These are phyloP conservation scores for Beauveria australis DNA, from an alignment of 2,329 filamentous ascomycete genomes.

Conservation along the genomic window DNA sequence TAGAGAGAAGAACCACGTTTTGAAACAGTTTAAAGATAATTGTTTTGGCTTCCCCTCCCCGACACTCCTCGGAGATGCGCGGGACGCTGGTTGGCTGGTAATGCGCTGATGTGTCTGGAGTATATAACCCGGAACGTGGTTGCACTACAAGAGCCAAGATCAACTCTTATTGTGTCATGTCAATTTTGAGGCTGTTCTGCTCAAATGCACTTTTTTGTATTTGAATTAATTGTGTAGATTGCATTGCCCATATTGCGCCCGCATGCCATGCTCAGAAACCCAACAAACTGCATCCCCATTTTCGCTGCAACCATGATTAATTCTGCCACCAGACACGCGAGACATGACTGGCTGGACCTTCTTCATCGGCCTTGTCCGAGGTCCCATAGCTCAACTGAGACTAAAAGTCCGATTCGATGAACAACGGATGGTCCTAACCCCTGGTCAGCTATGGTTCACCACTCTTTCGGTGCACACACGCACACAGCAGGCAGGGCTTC, in stretches of 20 bases:
- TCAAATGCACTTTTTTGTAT: background rate
- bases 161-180: too few species aligned
- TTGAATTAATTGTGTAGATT: background rate
- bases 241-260: background rate
- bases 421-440: background rate
- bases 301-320: background rate
- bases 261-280: background rate
- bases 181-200: background rate
- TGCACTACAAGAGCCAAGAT: too few species aligned
- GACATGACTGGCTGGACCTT: background rate
- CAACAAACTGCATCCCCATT: background rate
- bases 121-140: too few species aligned
- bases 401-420: background rate
- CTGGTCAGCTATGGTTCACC: background rate
- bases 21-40: background rate
- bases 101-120: background rate
- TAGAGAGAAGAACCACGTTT: background rate
- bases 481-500: background rate
- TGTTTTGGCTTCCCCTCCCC: background rate
- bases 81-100: background rate
- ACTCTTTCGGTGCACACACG: background rate
- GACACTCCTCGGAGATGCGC: background rate
- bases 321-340: background rate
- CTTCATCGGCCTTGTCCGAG: background rate
- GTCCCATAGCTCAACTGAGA: constrained; percentile 6